These are phyloP conservation scores for Neostapfia colusana DNA, from an alignment of 176 grass and related monocot genomes.

Conservation along the genomic window DNA sequence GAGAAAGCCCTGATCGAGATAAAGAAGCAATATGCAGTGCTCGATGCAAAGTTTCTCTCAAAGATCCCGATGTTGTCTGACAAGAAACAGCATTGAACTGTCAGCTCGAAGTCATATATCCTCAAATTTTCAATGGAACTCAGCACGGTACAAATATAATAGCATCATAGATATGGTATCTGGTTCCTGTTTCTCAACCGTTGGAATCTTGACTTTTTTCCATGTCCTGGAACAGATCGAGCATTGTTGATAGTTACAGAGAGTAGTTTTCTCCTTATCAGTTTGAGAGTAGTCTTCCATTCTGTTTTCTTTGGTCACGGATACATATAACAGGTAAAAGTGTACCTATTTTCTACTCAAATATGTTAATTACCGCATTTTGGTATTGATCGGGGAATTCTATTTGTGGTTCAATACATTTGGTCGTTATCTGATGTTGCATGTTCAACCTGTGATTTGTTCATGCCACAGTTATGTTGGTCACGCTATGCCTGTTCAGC, in stretches of 20 bases:
- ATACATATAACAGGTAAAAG: slow-evolving; percentile 26
- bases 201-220: not conserved
- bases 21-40: slow-evolving; percentile 62
- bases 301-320: slow-evolving; percentile 33
- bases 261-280: slow-evolving; percentile 30
- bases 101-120: not conserved
- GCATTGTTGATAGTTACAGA: not conserved
- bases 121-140: not conserved
- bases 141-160: slow-evolving; percentile 24
- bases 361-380: not conserved
- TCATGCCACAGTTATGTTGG: not conserved
- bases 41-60: slow-evolving; percentile 57
- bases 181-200: not conserved
- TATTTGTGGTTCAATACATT: not conserved
- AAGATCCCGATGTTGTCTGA: slow-evolving; percentile 64
- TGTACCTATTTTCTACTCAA: slow-evolving; percentile 16
- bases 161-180: slow-evolving; percentile 25
- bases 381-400: not conserved
- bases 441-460: not conserved
- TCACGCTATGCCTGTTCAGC: not conserved
- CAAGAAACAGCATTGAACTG: slow-evolving; percentile 65
- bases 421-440: not conserved
- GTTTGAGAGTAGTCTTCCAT: slow-evolving; percentile 1
- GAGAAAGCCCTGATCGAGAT: slow-evolving; percentile 68
- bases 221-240: slow-evolving; percentile 17